Evolutionary conservation across 1,284 basidiomycete genomes (phyloP).

Genomic region (Anthracocystis panici-leucophaei): DNA sequence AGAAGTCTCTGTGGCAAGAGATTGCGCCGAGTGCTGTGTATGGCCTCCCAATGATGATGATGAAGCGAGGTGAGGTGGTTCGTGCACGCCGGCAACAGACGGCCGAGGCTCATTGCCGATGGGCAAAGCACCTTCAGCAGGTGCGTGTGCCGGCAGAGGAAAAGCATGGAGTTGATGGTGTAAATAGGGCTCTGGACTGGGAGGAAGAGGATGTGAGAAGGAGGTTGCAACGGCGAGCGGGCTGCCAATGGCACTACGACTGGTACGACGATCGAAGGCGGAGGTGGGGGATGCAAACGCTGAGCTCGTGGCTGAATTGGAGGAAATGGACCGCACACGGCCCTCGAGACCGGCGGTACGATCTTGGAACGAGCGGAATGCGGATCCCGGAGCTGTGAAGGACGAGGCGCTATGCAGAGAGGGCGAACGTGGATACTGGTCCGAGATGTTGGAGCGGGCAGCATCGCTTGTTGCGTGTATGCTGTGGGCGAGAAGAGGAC

Average conservation of each 20-base stretch:
- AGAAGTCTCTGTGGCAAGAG: background rate
- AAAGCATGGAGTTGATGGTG: constrained; percentile 1
- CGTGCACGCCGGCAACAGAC: constrained; percentile 17
- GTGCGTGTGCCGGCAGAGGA: background rate
- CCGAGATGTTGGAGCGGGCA: constrained; percentile 10
- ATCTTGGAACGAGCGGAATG: constrained; percentile 18
- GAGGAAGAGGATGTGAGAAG: constrained; percentile 7
- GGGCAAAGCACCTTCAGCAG: background rate
- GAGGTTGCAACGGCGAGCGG: constrained; percentile 15
- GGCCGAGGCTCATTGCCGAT: background rate
- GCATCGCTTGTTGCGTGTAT: constrained; percentile 1
- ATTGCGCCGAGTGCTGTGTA: too few relatives aligned
- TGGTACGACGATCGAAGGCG: constrained; percentile 13
- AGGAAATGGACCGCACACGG: constrained; percentile 15
- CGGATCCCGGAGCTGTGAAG: constrained; percentile 11
- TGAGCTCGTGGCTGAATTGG: constrained; percentile 11
- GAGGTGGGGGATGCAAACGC: constrained; percentile 1
- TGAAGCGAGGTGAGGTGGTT: constrained; percentile 6
- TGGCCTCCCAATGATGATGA: background rate
- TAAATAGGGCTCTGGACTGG: constrained; percentile 14
- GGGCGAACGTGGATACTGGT: constrained; percentile 35
- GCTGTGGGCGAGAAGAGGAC: constrained; percentile 22
- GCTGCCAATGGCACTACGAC: constrained; percentile 16
- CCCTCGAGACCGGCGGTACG: background rate
- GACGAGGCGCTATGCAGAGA: constrained; percentile 30